Percentiles rank a stretch among this genome's conserved stretches.
phyloP scores from a whole-genome alignment of 345 rosid species.

The Euphorbia tirucalli region DNA sequence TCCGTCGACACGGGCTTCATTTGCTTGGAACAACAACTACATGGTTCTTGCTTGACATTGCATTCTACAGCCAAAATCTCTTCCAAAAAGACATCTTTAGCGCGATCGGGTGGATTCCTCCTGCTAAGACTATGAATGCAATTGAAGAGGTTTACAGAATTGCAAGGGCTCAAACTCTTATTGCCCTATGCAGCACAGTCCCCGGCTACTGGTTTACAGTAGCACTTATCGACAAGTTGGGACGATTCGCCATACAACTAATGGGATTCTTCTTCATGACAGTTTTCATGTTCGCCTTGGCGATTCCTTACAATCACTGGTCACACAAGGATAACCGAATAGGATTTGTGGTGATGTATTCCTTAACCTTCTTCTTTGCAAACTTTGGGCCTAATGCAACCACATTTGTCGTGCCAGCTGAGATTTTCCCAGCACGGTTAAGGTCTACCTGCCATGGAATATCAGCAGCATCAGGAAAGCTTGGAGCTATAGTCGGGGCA shows the following conservation, averaged over 20 bases:
- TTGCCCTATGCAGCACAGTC: constrained; percentile 74
- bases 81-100: constrained; percentile 88
- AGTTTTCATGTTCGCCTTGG: constrained; percentile 79
- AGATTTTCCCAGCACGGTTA: constrained; percentile 83
- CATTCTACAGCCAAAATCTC: constrained; percentile 77
- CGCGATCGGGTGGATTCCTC: constrained; percentile 81
- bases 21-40: constrained; percentile 79
- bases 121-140: constrained; percentile 73
- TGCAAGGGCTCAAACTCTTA: constrained; percentile 79
- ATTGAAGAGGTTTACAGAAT: constrained; percentile 70
- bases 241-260: constrained; percentile 73
- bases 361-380: constrained; percentile 79
- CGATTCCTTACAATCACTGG: constrained; percentile 87
- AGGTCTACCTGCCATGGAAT: constrained; percentile 91
- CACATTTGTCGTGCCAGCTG: constrained; percentile 83
- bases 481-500: constrained; percentile 88
- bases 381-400: constrained; percentile 92
- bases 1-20: constrained; percentile 71
- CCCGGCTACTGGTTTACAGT: constrained; percentile 94
- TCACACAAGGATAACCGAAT: constrained; percentile 64
- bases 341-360: constrained; percentile 69
- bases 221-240: constrained; percentile 56
- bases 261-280: constrained; percentile 95
- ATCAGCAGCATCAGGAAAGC: constrained; percentile 81
- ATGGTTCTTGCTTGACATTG: constrained; percentile 86